These are phyloP conservation scores for Carex sylvatica DNA, from an alignment of 202 grass and related monocot genomes.

Conservation along the genomic window DNA sequence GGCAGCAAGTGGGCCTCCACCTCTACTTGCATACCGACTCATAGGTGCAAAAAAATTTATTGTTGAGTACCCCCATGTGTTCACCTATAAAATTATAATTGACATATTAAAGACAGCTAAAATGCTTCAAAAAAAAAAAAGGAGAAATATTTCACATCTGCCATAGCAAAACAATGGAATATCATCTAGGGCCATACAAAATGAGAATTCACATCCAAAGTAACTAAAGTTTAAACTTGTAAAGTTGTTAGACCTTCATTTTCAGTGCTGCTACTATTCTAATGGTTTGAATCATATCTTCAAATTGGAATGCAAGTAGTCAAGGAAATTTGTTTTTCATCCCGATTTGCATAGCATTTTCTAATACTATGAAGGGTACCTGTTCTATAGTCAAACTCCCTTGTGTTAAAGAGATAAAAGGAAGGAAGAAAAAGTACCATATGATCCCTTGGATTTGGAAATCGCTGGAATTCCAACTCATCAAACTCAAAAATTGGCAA, in stretches of 20 bases:
- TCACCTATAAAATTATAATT: constrained; percentile 56
- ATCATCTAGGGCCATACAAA: background rate
- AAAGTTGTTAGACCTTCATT: background rate
- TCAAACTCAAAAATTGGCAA: constrained; percentile 98
- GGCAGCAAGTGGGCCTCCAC: constrained; percentile 82
- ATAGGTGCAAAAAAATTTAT: constrained; percentile 97
- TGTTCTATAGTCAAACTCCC: background rate
- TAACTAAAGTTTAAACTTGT: background rate
- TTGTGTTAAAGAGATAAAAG: constrained; percentile 3
- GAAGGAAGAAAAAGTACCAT: constrained; percentile 42
- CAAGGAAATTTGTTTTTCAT: background rate
- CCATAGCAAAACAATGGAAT: background rate
- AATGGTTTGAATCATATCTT: background rate
- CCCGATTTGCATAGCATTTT: background rate
- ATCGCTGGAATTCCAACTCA: constrained; percentile 87
- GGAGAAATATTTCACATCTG: background rate
- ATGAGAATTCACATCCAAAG: background rate
- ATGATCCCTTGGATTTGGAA: constrained; percentile 86
- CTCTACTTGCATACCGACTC: constrained; percentile 93
- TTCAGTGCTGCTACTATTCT: background rate
- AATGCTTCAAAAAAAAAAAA: background rate
- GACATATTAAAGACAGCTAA: constrained; percentile 10
- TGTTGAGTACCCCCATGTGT: constrained; percentile 99
- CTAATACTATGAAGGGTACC: background rate
- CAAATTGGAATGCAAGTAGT: background rate